Base-by-base conservation (phyloP, 2,329 filamentous ascomycete genomes). In the Neopestalotiopsis sp. region DNA sequence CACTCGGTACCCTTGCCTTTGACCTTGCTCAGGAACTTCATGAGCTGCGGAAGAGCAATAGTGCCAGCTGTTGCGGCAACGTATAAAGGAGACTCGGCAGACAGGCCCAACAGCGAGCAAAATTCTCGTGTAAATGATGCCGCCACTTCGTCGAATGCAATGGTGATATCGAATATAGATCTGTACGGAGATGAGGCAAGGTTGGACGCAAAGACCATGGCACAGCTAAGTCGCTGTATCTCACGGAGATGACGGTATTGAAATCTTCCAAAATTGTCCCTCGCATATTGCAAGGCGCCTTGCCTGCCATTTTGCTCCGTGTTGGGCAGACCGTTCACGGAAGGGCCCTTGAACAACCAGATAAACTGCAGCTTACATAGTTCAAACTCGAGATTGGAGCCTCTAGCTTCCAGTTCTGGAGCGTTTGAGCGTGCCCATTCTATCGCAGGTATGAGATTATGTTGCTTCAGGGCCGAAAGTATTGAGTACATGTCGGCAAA, bases 371-470 rank as follows among this genome's bases (percentile, higher is more conserved):
- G 85, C 72, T 94, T 92, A 81, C 91, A 94, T 2, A 99, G 89
- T 76, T 99, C 95, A 72, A 98, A 99, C 78, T 98, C 95, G 2
- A 99, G 88, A 74, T 97, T 97, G 76, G 94, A 97, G 3, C 95
- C 95, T 62, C 94, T 89, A 4, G 88, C 87, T 76, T 97, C 94
- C 2, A 99, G 86, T 32, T 90, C 85, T 5, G 81, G 79, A 69
- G 90, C 91, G 75, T 98, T 92, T 32, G 86, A 78, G 49, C 90
- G 86, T 0, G 96, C 94, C 96, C 96, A 99, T 67, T 88, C 83
- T 30, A 99, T 98, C 1, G 96, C 96, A 0, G 94, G 94, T 0
- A 88, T 80, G 1, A 98, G 87, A 74, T 98, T 93, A 65, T 87
- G 88, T 32, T 89, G 84, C 73, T 92, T 92, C 69, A 98, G 85